phyloP scores from a whole-genome alignment of 2,329 filamentous ascomycete species.

The Epichloe festucae region DNA sequence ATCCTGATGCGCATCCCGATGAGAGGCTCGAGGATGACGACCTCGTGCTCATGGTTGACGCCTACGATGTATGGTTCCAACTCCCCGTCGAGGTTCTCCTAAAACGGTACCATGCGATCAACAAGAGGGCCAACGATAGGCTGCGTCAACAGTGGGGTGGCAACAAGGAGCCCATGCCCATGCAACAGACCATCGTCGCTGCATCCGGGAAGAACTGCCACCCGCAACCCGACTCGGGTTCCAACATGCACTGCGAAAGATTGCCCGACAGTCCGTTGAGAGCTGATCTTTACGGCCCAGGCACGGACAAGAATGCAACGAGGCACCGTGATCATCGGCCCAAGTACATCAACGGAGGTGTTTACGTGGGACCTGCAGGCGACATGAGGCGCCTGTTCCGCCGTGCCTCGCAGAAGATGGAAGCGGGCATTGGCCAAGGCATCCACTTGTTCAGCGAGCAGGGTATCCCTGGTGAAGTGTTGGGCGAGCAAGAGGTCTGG shows the following conservation, averaged over 20 bases:
- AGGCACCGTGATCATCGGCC: constrained; percentile 9
- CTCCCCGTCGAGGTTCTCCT: constrained; percentile 14
- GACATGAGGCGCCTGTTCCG: constrained; percentile 10
- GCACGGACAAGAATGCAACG: constrained; percentile 8
- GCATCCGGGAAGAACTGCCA: constrained; percentile 14
- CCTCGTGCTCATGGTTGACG: constrained; percentile 15
- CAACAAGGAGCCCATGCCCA: constrained; percentile 7
- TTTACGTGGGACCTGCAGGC: constrained; percentile 10
- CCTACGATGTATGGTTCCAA: constrained; percentile 18
- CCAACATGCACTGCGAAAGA: constrained; percentile 12
- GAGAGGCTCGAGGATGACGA: constrained; percentile 10
- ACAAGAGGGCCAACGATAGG: constrained; percentile 7
- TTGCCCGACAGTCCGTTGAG: constrained; percentile 13
- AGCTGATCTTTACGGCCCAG: constrained; percentile 11
- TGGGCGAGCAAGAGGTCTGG: constrained; percentile 15
- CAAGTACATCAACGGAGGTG: constrained; percentile 11
- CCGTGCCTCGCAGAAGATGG: constrained; percentile 8
- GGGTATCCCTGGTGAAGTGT: constrained; percentile 12
- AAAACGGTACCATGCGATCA: constrained; percentile 8
- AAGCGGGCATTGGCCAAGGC: constrained; percentile 2
- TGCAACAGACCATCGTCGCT: constrained; percentile 13
- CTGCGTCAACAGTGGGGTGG: constrained; percentile 2
- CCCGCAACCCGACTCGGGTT: constrained; percentile 8
- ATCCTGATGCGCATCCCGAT: constrained; percentile 2
- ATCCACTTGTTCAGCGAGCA: constrained; percentile 11